Evolutionary conservation across 2,329 filamentous ascomycete genomes (phyloP), one percentile per base, ranked within the genome.

Genomic region (Pezicula radicicola): DNA sequence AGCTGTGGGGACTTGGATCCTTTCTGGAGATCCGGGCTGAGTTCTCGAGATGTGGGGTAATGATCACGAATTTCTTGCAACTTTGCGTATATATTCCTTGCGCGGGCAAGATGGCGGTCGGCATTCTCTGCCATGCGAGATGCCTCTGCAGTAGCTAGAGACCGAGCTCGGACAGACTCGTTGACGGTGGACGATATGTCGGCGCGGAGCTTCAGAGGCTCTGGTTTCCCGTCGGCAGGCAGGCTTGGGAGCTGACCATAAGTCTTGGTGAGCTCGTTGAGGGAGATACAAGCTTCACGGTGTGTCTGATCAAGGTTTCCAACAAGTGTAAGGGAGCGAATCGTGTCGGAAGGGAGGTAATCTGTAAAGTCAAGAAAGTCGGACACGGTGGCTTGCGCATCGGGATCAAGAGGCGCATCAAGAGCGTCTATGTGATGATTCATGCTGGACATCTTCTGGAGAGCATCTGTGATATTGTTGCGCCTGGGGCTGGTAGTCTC

Each of bases 301-400:
- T 87, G 84, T 15, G 69, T 74, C 56, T 78, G 66, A 66, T 87
- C 84, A 49, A 88, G 81, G 57, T 85, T 78, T 49, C 80, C 79
- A 55, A 88, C 84, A 36, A 87, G 73, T 4, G 81, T 85, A 42
- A 88, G 71, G 21, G 84, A 87, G 52, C 85, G 81, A 55, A 79
- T 74, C 61, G 88, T 79, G 63, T 88, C 85, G 47, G 83, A 81
- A 10, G 84, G 83, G 1, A 88, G 77, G 67, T 87, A 85, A 66
- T 88, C 85, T 66, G 77, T 67, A 42, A 70, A 69, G 55, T 87
- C 84, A 66, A 87, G 79, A 64, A 86, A 87, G 67, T 87, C 84
- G 54, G 81, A 85, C 16, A 87, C 79, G n/a, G 83, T 86, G 6
- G 84, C 83, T 61, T 87, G 83, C 25, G 82, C 82, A 71, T 88